Evolutionary conservation across 2,329 filamentous ascomycete genomes (phyloP).

Genomic region (Stachybotrys echinatus): DNA sequence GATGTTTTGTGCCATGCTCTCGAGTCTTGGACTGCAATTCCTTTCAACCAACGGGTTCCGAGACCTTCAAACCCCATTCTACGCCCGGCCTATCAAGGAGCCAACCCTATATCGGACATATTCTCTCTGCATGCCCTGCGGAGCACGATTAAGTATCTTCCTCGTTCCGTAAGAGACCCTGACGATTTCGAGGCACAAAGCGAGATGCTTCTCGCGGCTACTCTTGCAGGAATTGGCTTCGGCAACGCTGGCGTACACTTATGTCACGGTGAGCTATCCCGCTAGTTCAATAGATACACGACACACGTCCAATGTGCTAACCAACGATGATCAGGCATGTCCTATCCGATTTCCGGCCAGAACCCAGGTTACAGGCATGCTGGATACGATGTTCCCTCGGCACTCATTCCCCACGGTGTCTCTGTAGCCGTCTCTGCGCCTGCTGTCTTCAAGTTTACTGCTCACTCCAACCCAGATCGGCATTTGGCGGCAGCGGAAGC

Average conservation of each 20-base stretch:
- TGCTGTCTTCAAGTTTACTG: conserved; percentile 91
- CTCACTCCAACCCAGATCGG: conserved; percentile 82
- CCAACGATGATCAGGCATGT: too few species aligned
- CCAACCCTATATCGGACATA: conserved; percentile 96
- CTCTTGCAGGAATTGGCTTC: conserved; percentile 90
- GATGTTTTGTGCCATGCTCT: conserved; percentile 94
- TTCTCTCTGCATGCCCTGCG: conserved; percentile 85
- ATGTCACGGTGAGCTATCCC: conserved; percentile 47
- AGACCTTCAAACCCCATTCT: conserved; percentile 85
- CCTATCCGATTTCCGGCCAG: conserved; percentile 92
- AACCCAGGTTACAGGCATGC: conserved; percentile 84
- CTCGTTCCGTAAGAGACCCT: conserved; percentile 77
- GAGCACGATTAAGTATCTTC: conserved; percentile 86
- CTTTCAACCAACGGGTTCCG: conserved; percentile 79
- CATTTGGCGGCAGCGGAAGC: conserved; percentile 85
- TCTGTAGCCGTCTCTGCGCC: conserved; percentile 91
- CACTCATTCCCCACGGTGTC: conserved; percentile 93
- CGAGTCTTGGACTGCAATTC: conserved; percentile 97
- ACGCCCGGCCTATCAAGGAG: conserved; percentile 90
- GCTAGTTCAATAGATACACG: neutral
- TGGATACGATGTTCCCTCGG: conserved; percentile 72
- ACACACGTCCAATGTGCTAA: neutral
- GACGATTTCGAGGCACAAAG: conserved; percentile 90
- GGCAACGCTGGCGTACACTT: conserved; percentile 94
- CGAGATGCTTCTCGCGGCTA: conserved; percentile 93